Evolutionary conservation across 2,329 filamentous ascomycete genomes (phyloP).

Genomic region (Metarhizium guizhouense): DNA sequence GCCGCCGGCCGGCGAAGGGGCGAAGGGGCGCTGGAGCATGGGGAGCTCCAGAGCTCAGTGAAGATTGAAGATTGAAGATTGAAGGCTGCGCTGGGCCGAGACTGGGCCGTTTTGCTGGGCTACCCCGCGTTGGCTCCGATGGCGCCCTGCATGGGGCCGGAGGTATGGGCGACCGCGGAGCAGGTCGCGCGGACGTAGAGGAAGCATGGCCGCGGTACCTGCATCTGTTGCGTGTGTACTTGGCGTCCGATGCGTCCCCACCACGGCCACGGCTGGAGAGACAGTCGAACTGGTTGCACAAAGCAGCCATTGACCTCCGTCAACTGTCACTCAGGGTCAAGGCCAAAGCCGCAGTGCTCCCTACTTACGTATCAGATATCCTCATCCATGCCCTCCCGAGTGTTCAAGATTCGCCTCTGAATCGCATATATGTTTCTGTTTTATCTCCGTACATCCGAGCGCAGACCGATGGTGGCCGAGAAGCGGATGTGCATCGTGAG

Average conservation of each 20-base stretch:
- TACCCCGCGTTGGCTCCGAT: conserved; percentile 3
- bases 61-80: no score
- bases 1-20: background rate
- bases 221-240: background rate
- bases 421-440: conserved; percentile 1
- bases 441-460: conserved; percentile 24
- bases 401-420: background rate
- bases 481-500: background rate
- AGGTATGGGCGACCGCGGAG: background rate
- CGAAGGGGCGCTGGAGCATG: no score
- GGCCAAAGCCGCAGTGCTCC: no score
- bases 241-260: background rate
- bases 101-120: background rate
- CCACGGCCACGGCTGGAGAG: no score
- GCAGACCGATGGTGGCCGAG: conserved; percentile 25
- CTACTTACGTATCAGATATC: no score
- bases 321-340: no score
- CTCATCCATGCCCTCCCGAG: no score
- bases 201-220: background rate
- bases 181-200: background rate
- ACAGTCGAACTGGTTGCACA: no score
- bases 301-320: no score
- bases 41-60: background rate
- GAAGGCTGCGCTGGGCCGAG: background rate
- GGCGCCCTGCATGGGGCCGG: background rate